Conservation (phyloP, 148 eudicot species). For the Oxyria digyna region DNA sequence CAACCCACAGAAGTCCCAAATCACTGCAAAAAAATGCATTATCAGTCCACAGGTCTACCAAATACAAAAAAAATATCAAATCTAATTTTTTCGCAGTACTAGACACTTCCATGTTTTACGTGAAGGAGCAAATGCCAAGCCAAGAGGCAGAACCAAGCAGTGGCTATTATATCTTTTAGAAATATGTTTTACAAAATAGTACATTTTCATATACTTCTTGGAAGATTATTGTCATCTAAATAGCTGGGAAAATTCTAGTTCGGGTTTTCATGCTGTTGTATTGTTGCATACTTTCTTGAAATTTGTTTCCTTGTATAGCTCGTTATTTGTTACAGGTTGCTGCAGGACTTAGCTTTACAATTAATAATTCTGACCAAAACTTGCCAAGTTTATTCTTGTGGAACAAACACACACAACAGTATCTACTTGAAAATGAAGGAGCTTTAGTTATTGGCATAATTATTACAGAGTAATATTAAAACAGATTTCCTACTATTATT, state of each 20-base stretch:
- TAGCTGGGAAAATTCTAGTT: neutral
- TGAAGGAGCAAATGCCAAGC: no score
- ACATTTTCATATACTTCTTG: neutral
- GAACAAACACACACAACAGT: constrained; percentile 32
- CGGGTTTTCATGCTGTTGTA: no score
- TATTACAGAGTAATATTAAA: neutral
- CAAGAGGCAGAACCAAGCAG: no score
- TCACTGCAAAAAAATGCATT: neutral
- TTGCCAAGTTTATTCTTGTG: constrained; percentile 80
- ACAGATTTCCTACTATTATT: neutral
- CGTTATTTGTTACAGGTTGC: constrained; percentile 50
- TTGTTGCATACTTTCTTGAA: neutral
- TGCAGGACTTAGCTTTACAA: constrained; percentile 75
- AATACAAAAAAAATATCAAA: neutral
- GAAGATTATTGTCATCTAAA: neutral
- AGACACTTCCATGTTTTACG: no score
- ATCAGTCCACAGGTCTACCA: neutral
- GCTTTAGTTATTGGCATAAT: neutral
- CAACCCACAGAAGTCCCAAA: neutral
- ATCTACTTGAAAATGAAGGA: neutral
- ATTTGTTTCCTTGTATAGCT: neutral
- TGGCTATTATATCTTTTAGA: neutral
- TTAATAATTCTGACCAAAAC: constrained; percentile 66
- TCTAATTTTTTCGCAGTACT: neutral
- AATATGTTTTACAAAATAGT: no score